These are phyloP conservation scores for Acephala macrosclerotiorum DNA, from an alignment of 2,329 filamentous ascomycete species.

Conservation along the genomic window DNA sequence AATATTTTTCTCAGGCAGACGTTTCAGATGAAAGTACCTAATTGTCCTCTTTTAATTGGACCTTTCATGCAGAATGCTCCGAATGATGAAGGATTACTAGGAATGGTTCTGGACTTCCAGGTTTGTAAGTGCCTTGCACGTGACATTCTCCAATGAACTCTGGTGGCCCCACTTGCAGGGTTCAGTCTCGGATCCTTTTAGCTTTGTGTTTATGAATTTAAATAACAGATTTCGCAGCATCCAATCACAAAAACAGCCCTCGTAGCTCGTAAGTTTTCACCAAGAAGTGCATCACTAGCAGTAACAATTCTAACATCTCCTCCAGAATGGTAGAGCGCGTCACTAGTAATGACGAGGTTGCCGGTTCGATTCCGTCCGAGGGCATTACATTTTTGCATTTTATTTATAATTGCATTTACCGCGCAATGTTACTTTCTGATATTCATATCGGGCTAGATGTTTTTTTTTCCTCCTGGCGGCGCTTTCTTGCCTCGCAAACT, in stretches of 20 bases:
- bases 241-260: constrained; percentile 12
- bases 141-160: not conserved
- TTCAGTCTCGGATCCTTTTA: not conserved
- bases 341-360: constrained; percentile 14
- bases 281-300: not conserved
- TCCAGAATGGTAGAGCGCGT: constrained; percentile 12
- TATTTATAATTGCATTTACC: not conserved
- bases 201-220: not conserved
- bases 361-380: constrained; percentile 11
- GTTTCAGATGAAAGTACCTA: too few relatives aligned
- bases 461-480: too few relatives aligned
- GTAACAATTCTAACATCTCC: not conserved
- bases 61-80: not conserved
- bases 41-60: too few relatives aligned
- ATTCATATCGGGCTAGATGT: too few relatives aligned
- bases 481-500: too few relatives aligned
- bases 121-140: not conserved
- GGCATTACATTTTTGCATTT: not conserved
- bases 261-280: constrained; percentile 1
- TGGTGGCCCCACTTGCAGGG: not conserved
- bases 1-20: too few relatives aligned
- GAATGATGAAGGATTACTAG: too few relatives aligned
- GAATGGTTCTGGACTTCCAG: too few relatives aligned
- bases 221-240: not conserved
- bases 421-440: too few relatives aligned